phyloP scores from a whole-genome alignment of 768 basidiomycete genomes.

The Kwoniella mangroviensis region DNA sequence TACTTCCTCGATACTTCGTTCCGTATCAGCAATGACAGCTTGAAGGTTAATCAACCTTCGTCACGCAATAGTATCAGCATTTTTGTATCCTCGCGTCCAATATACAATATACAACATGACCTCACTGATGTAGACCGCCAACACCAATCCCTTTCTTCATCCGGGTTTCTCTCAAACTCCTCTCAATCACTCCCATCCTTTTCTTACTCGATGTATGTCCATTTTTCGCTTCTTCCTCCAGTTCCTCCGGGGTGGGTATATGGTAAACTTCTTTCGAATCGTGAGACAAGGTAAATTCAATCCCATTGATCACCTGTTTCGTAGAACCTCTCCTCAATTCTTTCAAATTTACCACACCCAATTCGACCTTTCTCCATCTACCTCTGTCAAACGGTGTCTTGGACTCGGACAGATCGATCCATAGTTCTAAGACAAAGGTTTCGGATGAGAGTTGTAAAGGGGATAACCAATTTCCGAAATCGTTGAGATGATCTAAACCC shows the following conservation, averaged over 20 bases:
- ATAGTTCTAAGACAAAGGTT: constrained; percentile 64
- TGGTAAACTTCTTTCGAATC: constrained; percentile 32
- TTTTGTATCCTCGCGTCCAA: too few species aligned
- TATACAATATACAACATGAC: too few species aligned
- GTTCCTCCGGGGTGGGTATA: constrained; percentile 24
- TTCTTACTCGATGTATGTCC: constrained; percentile 56
- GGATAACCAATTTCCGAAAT: constrained; percentile 66
- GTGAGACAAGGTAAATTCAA: constrained; percentile 40
- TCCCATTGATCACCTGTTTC: constrained; percentile 25
- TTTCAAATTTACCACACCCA: constrained; percentile 29
- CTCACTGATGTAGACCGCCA: constrained; percentile 67
- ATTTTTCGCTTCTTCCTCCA: constrained; percentile 50
- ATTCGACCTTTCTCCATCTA: constrained; percentile 24
- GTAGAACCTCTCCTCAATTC: constrained; percentile 30
- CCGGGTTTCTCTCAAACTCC: constrained; percentile 56
- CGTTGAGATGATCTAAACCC: constrained; percentile 64
- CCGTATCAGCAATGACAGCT: constrained; percentile 60
- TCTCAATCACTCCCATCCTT: constrained; percentile 41
- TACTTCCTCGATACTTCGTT: constrained; percentile 56
- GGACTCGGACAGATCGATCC: constrained; percentile 39
- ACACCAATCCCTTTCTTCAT: constrained; percentile 55
- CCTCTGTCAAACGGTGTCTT: constrained; percentile 34
- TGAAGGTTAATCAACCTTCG: constrained; percentile 61
- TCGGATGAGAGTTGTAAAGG: constrained; percentile 61
- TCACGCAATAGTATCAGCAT: constrained; percentile 6